These are phyloP conservation scores for Lasiosphaeria miniovina DNA, from an alignment of 495 filamentous ascomycete species.

Conservation along the genomic window DNA sequence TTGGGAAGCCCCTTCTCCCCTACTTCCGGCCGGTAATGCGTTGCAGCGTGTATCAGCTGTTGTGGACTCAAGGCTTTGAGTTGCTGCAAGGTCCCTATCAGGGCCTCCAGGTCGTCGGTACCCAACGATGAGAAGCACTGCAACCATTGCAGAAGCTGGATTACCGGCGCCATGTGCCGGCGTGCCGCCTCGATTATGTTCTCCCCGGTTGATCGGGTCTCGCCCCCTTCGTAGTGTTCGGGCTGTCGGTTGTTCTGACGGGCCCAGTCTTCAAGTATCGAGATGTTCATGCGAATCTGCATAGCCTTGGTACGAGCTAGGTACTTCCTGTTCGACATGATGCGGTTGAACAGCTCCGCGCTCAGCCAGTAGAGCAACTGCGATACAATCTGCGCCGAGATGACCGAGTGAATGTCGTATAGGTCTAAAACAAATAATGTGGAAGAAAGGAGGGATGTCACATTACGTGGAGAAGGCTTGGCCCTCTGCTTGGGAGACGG, in stretches of 20 bases:
- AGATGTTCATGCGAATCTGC: conserved; percentile 99
- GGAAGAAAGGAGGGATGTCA: conserved; percentile 94
- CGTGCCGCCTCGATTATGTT: conserved; percentile 77
- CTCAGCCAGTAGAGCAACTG: conserved; percentile 97
- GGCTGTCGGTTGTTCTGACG: conserved; percentile 87
- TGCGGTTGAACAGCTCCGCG: conserved; percentile 95
- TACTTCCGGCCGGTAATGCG: conserved; percentile 90
- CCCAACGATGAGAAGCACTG: conserved; percentile 95
- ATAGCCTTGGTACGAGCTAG: conserved; percentile 96
- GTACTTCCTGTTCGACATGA: conserved; percentile 93
- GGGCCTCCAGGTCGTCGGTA: conserved; percentile 78
- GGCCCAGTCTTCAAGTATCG: conserved; percentile 93
- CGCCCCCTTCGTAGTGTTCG: conserved; percentile 92
- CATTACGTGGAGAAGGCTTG: conserved; percentile 88
- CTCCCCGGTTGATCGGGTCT: conserved; percentile 82
- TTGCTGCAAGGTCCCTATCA: conserved; percentile 82
- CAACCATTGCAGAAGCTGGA: conserved; percentile 95
- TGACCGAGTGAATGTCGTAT: conserved; percentile 98
- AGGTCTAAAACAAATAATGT: conserved; percentile 96
- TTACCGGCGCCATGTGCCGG: conserved; percentile 81
- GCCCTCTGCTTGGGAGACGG: conserved; percentile 93
- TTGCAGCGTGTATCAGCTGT: conserved; percentile 88
- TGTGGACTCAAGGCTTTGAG: conserved; percentile 77
- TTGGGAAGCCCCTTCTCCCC: conserved; percentile 89
- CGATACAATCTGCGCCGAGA: conserved; percentile 84